Conservation (phyloP, 208 protist species). For the Acanthamoeba sp. region DNA sequence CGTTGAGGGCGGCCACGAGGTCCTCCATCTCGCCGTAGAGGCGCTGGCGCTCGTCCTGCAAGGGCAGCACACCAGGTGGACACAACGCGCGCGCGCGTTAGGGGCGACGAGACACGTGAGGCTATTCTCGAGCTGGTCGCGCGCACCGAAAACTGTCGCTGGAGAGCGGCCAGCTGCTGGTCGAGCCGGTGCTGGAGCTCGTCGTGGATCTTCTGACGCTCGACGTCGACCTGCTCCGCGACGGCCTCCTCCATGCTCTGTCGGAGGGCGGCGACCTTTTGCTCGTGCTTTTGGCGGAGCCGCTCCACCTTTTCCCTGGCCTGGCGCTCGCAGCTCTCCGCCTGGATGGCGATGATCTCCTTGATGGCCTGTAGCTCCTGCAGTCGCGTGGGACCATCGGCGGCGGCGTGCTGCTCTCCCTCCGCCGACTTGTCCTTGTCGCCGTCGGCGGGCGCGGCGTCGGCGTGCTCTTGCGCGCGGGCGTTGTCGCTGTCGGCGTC, state of each 20-base stretch:
- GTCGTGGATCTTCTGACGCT: background rate
- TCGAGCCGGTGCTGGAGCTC: background rate
- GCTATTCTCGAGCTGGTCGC: no score
- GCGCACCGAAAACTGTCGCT: background rate
- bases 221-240: background rate
- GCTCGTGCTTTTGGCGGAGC: background rate
- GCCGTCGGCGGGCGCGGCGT: background rate
- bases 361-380: constrained; percentile 43
- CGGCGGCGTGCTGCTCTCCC: background rate
- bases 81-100: background rate
- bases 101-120: no score
- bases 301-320: background rate
- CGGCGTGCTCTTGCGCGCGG: background rate
- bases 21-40: background rate
- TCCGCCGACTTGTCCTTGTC: background rate
- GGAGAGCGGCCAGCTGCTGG: background rate
- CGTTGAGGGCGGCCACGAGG: background rate
- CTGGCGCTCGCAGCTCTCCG: constrained; percentile 36
- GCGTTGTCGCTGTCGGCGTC: background rate
- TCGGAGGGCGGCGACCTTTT: background rate
- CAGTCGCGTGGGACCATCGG: background rate
- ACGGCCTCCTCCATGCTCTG: background rate
- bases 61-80: background rate
- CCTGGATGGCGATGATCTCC: constrained; percentile 45
- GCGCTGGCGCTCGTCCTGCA: background rate